These are phyloP conservation scores for Talaromyces stipitatus DNA, from an alignment of 495 filamentous ascomycete species.

Conservation along the genomic window DNA sequence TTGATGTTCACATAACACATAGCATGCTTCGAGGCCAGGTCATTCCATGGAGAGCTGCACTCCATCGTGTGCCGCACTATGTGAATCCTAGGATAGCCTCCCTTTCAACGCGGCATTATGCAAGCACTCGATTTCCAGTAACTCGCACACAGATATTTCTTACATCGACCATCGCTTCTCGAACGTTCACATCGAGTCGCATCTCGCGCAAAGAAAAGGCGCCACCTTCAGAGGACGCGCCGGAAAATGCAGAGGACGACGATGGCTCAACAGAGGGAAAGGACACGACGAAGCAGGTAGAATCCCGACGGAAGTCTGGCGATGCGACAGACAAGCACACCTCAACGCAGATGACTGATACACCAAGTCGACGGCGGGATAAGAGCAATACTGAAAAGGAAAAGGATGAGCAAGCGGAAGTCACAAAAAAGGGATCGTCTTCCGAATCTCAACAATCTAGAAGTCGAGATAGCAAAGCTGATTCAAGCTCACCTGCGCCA, in stretches of 20 bases:
- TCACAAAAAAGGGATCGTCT: conserved; percentile 32
- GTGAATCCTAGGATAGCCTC: conserved; percentile 25
- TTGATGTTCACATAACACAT: conserved; percentile 3
- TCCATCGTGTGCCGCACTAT: conserved; percentile 38
- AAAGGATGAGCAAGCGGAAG: conserved; percentile 32
- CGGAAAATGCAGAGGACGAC: conserved; percentile 26
- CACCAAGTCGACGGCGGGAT: conserved; percentile 29
- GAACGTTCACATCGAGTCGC: conserved; percentile 36
- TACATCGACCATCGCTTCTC: conserved; percentile 16
- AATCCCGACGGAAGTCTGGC: conserved; percentile 26
- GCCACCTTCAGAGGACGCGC: conserved; percentile 28
- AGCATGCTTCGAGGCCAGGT: conserved; percentile 50
- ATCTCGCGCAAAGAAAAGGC: conserved; percentile 36
- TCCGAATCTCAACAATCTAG: conserved; percentile 14
- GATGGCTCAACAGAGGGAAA: conserved; percentile 27
- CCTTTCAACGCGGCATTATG: conserved; percentile 31
- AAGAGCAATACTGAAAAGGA: conserved; percentile 29
- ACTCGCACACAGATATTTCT: not conserved
- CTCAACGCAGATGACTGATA: conserved; percentile 20
- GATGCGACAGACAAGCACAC: conserved; percentile 25
- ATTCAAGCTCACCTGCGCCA: conserved; percentile 39
- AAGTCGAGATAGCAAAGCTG: conserved; percentile 30
- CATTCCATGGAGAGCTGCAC: conserved; percentile 49
- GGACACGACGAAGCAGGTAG: conserved; percentile 19
- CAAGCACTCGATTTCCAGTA: conserved; percentile 24